Base-by-base conservation (phyloP, 129 eudicot species). In the Sambucus nigra region DNA sequence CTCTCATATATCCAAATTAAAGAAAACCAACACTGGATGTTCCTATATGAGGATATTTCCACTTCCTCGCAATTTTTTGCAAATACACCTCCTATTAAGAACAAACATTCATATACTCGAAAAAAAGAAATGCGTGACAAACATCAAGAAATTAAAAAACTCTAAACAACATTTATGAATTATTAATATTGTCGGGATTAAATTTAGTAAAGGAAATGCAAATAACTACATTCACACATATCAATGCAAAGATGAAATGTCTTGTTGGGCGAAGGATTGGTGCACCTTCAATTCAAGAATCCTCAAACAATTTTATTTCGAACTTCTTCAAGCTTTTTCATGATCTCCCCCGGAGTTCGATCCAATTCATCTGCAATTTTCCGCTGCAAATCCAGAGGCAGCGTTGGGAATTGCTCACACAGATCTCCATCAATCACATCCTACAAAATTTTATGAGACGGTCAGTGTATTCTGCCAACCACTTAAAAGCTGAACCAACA, bases 401-500 rank as follows among this genome's bases (percentile, higher is more conserved):
- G 64, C 11, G 95, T 74, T 3, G 95, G 95, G 68, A 73, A 91
- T 69, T 91, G 99, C 70, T 91, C 99, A 47, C 99, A 91, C 25
- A 91, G 74, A 56, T 91, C 99, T 38, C 99, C 99, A 38, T 91
- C 99, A 56, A 91, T 75, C 67, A 91, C 99, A 73, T 91, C 99
- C 99, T 91, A 72, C 89, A 61, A 23, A 44, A 60, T 47, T 9
- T 51, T 46, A 41, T n/a, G 20, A 59, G 33, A 29, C 52, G 25
- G 45, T 51, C n/a, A 28, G 18, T 22, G 38, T 55, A 65, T 5
- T 67, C 28, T 9, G 22, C 7, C 55, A 65, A n/a, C 57, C 22
- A n/a, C 12, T 42, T 0, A 25, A 32, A 20, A 19, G 39, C 0
- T 13, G n/a, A 40, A 12, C 41, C 26, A 52, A 21, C 20, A 49